A percentile compares a stretch with the other conserved stretches of the same genome.
Evolutionary conservation across 345 rosid species (phyloP).

Genomic region (Eucalyptus pauciflora): DNA sequence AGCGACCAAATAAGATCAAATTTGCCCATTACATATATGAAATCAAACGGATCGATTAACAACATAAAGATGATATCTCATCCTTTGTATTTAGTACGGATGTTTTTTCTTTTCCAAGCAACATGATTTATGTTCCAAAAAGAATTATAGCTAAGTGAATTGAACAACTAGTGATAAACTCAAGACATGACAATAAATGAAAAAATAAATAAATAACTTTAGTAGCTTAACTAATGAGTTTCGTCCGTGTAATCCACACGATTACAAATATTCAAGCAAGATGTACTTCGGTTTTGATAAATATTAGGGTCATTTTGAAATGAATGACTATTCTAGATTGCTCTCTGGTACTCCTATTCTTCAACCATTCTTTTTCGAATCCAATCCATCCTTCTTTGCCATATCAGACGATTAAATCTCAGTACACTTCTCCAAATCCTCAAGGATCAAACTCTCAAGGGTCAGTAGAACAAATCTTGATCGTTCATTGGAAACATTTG

Average conservation of each 20-base stretch:
- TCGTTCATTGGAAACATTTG: not conserved
- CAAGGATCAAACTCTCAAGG: not conserved
- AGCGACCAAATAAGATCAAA: not conserved
- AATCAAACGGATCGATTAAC: not conserved
- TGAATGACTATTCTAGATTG: not conserved
- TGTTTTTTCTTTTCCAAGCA: not conserved
- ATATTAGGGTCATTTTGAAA: not conserved
- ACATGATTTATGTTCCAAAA: not conserved
- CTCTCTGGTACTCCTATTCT: not conserved
- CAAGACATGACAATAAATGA: not conserved
- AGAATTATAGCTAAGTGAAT: not conserved
- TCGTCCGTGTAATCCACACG: not conserved
- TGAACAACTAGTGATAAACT: not conserved
- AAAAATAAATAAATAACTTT: not conserved
- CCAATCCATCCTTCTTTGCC: not conserved
- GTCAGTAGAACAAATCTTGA: not conserved
- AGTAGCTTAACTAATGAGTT: not conserved
- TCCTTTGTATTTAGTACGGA: accelerated
- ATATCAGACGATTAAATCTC: not conserved
- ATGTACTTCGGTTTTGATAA: not conserved
- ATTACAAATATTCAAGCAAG: not conserved
- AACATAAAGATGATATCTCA: not conserved
- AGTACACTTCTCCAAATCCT: not conserved
- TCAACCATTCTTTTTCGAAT: not conserved
- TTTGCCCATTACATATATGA: not conserved